These are phyloP conservation scores for Prunus armeniaca DNA, from an alignment of 306 rosid species.

Conservation along the genomic window DNA sequence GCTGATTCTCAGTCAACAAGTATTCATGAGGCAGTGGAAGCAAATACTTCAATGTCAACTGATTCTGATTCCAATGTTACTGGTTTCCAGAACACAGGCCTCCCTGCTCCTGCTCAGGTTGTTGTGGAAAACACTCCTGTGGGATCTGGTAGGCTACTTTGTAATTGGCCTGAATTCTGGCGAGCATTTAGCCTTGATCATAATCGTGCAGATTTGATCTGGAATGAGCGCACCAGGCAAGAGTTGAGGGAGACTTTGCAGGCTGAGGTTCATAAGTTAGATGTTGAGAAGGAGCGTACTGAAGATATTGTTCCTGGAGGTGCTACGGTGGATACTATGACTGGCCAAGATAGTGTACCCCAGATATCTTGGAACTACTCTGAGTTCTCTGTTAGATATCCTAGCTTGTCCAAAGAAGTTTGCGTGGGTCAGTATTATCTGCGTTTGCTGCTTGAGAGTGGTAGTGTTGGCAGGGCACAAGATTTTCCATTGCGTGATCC, in stretches of 20 bases:
- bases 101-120: slow-evolving; percentile 99
- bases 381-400: slow-evolving; percentile 86
- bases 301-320: slow-evolving; percentile 96
- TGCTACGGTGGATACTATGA: slow-evolving; percentile 42
- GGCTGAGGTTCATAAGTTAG: slow-evolving; percentile 97
- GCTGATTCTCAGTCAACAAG: slow-evolving; percentile 41
- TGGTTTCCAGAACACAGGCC: slow-evolving; percentile 57
- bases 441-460: slow-evolving; percentile 94
- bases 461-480: slow-evolving; percentile 89
- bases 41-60: slow-evolving; percentile 42
- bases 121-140: slow-evolving; percentile 96
- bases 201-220: slow-evolving; percentile 98
- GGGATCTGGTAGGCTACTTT: slow-evolving; percentile 92
- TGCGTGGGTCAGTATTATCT: slow-evolving; percentile 98
- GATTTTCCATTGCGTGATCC: slow-evolving; percentile 97
- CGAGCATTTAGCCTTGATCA: slow-evolving; percentile 95
- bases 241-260: slow-evolving; percentile 92
- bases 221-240: slow-evolving; percentile 99
- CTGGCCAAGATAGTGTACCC: slow-evolving; percentile 68
- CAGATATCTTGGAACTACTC: slow-evolving; percentile 98
- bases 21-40: slow-evolving; percentile 45
- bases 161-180: slow-evolving; percentile 99
- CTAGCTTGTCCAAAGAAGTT: slow-evolving; percentile 97
- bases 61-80: slow-evolving; percentile 48
- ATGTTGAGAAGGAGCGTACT: slow-evolving; percentile 96